Conservation (phyloP, 495 filamentous ascomycete genomes). For the Pyrenula aspistea region DNA sequence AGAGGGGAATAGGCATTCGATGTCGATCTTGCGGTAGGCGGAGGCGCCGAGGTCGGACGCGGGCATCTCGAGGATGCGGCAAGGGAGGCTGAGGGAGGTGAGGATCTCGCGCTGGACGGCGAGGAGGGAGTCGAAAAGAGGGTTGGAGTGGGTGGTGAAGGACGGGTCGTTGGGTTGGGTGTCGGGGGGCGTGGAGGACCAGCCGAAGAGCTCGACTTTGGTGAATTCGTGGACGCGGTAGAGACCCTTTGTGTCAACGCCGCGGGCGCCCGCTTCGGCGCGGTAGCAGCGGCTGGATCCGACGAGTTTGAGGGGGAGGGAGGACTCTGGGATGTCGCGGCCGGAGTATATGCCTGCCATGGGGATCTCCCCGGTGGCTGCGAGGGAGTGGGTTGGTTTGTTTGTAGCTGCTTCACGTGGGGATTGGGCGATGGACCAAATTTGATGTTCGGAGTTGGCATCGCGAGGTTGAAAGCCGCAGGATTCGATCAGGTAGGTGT, state of each 20-base stretch:
- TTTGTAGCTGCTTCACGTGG: conserved; percentile 40
- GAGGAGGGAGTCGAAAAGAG: conserved; percentile 72
- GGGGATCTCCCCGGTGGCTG: conserved; percentile 89
- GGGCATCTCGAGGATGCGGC: conserved; percentile 88
- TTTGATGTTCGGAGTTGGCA: conserved; percentile 78
- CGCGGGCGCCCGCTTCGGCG: conserved; percentile 83
- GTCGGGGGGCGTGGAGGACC: conserved; percentile 43
- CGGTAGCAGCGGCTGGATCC: conserved; percentile 83
- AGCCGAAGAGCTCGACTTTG: conserved; percentile 94
- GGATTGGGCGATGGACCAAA: conserved; percentile 62
- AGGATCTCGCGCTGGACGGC: conserved; percentile 78
- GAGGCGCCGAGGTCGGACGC: conserved; percentile 75
- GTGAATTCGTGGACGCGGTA: conserved; percentile 99
- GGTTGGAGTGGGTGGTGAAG: conserved; percentile 22
- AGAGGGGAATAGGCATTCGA: conserved; percentile 89
- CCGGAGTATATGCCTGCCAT: conserved; percentile 83
- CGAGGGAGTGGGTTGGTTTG: conserved; percentile 59
- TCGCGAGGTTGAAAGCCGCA: conserved; percentile 93
- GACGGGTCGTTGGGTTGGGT: conserved; percentile 5
- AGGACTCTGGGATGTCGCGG: conserved; percentile 42
- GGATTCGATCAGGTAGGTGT: conserved; percentile 76
- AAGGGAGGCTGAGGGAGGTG: conserved; percentile 62
- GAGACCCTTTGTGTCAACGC: conserved; percentile 81
- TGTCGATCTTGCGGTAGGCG: conserved; percentile 76
- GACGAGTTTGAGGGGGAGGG: conserved; percentile 66